Evolutionary conservation across 2,329 filamentous ascomycete genomes (phyloP), one percentile per base, ranked within the genome.

Genomic region (Cyphellophora europaea): DNA sequence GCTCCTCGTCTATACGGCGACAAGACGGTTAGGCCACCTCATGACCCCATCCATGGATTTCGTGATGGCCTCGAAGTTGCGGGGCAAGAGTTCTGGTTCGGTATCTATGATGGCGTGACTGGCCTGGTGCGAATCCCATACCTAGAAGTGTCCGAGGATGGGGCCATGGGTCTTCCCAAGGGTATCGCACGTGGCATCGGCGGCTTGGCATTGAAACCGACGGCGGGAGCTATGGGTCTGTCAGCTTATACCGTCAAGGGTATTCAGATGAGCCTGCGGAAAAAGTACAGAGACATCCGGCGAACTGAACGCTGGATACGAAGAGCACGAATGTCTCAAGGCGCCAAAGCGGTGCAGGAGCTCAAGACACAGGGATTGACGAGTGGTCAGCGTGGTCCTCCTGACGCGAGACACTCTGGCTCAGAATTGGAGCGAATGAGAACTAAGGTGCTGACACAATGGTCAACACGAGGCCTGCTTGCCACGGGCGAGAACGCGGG

Each of bases 1-100:
- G 64, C 66, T 11, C 71, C 71, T 3, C 64, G 62, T 16, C 54
- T 73, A 2, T 73, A 72, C 42, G 67, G 67, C 15, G 67, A 67
- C 43, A 56, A 63, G 17, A 69, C 65, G 3, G 62, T 69, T 17
- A 56, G 66, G 5, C 58, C 59, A 8, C 53, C 61, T 3, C 56
- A 58, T 5, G 50, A 43, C 8, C 36, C 42, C 17, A 62, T 72
- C 31, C 64, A 58, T 3, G 68, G 66, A 5, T 59, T 69, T 38
- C 59, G 62, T 30, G 64, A 61, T 4, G 68, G 67, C 3, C 44
- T 52, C 6, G 53, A 57, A 14, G 63, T 60, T 8, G 63, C 62
- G 2, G 61, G 64, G 4, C 58, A 61, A 27, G 65, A 69, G 41
- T 57, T 68, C 23, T 44, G 57, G 2, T 58, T 59, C 23, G 65